Evolutionary conservation across 306 rosid species (phyloP).

Genomic region (Senna siamea): DNA sequence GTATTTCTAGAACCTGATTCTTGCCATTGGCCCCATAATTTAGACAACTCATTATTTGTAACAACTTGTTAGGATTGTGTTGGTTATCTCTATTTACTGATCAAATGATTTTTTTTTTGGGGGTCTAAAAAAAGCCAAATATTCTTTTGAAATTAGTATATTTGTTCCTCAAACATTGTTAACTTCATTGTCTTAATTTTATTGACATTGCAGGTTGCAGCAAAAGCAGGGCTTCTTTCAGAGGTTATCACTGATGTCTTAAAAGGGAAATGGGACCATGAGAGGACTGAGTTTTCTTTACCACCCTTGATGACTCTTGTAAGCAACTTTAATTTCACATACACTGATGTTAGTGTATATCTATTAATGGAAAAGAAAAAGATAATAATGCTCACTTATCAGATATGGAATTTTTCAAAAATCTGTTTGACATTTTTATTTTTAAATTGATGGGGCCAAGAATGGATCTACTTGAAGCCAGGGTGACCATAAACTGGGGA

Average conservation of each 20-base stretch:
- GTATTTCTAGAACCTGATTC: neutral
- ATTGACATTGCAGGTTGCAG: constrained; percentile 60
- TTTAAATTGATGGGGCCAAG: too few relatives aligned
- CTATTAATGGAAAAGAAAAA: too few relatives aligned
- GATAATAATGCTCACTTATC: neutral
- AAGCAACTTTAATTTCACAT: constrained; percentile 47
- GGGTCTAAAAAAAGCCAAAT: too few relatives aligned
- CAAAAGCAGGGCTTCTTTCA: constrained; percentile 50
- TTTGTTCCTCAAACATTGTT: constrained; percentile 29
- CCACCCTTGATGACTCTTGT: constrained; percentile 98
- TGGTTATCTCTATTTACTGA: neutral
- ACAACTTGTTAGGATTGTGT: neutral
- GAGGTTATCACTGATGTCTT: constrained; percentile 67
- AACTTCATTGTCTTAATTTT: constrained; percentile 32
- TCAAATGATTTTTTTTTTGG: neutral
- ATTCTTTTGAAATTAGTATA: constrained; percentile 22
- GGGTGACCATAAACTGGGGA: too few relatives aligned
- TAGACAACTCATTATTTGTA: neutral
- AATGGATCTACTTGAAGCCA: too few relatives aligned
- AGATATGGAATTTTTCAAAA: neutral
- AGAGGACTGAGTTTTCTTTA: constrained; percentile 78
- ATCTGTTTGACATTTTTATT: too few relatives aligned
- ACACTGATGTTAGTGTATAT: constrained; percentile 16
- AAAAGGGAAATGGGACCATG: constrained; percentile 89
- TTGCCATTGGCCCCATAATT: neutral